phyloP scores from a whole-genome alignment of 768 basidiomycete genomes.

The Psilocybe subaeruginosa region DNA sequence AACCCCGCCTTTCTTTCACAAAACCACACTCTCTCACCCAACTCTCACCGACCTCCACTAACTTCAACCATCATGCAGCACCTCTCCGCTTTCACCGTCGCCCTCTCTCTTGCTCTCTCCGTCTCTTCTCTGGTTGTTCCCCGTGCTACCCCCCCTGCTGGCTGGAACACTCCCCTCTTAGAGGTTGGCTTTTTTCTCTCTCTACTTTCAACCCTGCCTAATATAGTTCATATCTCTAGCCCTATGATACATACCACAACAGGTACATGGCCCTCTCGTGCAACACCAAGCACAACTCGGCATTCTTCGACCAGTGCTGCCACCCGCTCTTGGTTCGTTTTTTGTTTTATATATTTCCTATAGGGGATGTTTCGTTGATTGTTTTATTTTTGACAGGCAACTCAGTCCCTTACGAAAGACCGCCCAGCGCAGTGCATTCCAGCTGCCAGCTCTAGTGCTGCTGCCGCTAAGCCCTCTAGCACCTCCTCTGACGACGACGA shows the following conservation, averaged over 20 bases:
- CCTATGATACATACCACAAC: constrained; percentile 57
- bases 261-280: constrained; percentile 65
- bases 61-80: constrained; percentile 27
- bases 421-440: constrained; percentile 54
- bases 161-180: constrained; percentile 48
- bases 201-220: constrained; percentile 1
- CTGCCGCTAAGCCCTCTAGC: neutral
- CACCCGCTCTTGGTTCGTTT: constrained; percentile 63
- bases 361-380: neutral
- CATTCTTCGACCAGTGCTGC: constrained; percentile 73
- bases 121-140: constrained; percentile 43
- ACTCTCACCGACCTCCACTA: constrained; percentile 22
- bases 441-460: constrained; percentile 1
- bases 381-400: constrained; percentile 38
- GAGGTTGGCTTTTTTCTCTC: constrained; percentile 36
- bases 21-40: constrained; percentile 31
- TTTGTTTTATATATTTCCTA: neutral
- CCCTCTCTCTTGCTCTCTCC: constrained; percentile 45
- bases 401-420: constrained; percentile 45
- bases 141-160: constrained; percentile 40
- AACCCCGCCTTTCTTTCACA: constrained; percentile 28
- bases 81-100: constrained; percentile 44
- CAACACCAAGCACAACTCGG: constrained; percentile 45
- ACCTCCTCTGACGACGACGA: constrained; percentile 10
- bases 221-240: constrained; percentile 30